These are phyloP conservation scores for Xanthoconium purpureum DNA, from an alignment of 768 basidiomycete genomes.

Conservation along the genomic window DNA sequence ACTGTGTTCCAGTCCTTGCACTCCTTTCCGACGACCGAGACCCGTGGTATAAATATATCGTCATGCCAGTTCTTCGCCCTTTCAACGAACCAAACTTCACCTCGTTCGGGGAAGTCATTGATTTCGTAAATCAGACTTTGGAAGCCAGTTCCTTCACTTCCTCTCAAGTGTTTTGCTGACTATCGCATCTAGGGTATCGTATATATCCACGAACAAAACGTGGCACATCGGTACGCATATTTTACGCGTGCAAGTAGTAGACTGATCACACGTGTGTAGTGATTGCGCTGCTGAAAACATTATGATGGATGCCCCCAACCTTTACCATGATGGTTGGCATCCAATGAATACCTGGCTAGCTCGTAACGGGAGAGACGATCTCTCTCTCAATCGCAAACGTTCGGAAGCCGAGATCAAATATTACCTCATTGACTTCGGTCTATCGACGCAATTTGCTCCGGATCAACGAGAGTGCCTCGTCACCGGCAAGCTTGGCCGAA, in stretches of 20 bases:
- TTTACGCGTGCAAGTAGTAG: neutral
- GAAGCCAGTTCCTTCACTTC: conserved; percentile 13
- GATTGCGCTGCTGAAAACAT: conserved; percentile 30
- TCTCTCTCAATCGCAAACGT: conserved; percentile 22
- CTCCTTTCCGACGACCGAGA: conserved; percentile 14
- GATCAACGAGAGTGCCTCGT: neutral
- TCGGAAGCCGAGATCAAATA: conserved; percentile 30
- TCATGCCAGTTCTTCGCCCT: conserved; percentile 28
- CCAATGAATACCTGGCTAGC: conserved; percentile 7
- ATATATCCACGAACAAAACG: conserved; percentile 34
- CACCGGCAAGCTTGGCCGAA: conserved; percentile 6
- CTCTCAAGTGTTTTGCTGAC: neutral
- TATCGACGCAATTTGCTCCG: conserved; percentile 28
- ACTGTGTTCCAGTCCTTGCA: conserved; percentile 23
- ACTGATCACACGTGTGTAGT: conserved; percentile 4
- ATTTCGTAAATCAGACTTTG: conserved; percentile 28
- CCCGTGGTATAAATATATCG: conserved; percentile 17
- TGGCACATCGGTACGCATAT: conserved; percentile 33
- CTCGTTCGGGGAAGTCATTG: conserved; percentile 24
- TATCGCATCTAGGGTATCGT: conserved; percentile 25
- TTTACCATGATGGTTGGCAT: conserved; percentile 31
- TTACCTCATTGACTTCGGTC: conserved; percentile 36
- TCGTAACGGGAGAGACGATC: conserved; percentile 10
- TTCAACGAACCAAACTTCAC: conserved; percentile 25
- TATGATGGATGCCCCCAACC: conserved; percentile 23